Conservation (phyloP, 2,329 filamentous ascomycete species). For the Cyanodermella asteris region DNA sequence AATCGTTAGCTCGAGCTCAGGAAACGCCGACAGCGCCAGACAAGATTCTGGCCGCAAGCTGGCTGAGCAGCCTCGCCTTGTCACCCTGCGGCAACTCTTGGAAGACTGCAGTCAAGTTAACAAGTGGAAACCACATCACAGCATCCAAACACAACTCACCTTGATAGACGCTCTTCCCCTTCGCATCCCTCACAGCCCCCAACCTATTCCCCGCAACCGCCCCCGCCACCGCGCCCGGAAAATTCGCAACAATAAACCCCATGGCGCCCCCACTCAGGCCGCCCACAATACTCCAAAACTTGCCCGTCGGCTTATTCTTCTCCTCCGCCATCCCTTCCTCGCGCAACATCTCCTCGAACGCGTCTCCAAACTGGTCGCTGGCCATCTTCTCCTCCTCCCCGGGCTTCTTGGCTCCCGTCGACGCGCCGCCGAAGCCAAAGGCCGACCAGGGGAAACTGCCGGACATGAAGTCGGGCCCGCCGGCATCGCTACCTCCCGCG, state of each 20-base stretch:
- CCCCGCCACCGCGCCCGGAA: conserved; percentile 71
- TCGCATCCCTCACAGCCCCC: conserved; percentile 73
- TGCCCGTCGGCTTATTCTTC: conserved; percentile 37
- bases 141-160: conserved; percentile 33
- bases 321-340: conserved; percentile 64
- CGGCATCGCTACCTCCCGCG: conserved; percentile 13
- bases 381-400: conserved; percentile 33
- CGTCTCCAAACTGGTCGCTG: conserved; percentile 66
- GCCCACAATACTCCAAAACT: conserved; percentile 74
- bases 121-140: not conserved
- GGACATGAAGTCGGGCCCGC: too few species aligned
- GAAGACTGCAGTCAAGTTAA: conserved; percentile 2
- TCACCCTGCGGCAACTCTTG: conserved; percentile 66
- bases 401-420: conserved; percentile 20
- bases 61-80: conserved; percentile 57
- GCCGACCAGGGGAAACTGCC: conserved; percentile 57
- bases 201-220: conserved; percentile 80
- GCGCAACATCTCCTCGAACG: conserved; percentile 77
- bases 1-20: too few species aligned
- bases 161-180: conserved; percentile 82
- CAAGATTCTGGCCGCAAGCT: conserved; percentile 71
- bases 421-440: conserved; percentile 41
- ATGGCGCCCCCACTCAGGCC: conserved; percentile 72
- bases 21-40: conserved; percentile 54
- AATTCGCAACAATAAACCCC: conserved; percentile 86